Evolutionary conservation across 495 filamentous ascomycete genomes (phyloP).

Genomic region (Acidomyces sp.): DNA sequence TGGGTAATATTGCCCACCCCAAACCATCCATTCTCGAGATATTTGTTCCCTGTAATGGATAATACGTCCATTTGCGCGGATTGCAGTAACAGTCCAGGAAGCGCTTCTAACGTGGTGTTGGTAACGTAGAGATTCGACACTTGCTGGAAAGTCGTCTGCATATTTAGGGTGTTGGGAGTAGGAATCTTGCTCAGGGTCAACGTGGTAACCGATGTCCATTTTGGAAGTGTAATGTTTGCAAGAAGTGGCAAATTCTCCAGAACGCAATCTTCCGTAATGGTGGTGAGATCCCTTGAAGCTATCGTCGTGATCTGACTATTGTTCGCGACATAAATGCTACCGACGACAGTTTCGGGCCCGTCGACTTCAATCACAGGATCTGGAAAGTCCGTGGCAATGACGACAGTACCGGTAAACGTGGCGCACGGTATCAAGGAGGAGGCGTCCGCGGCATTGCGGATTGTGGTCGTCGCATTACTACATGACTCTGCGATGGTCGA

Average conservation of each 20-base stretch:
- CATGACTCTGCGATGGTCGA: no score
- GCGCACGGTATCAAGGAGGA: background rate
- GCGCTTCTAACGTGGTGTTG: conserved; percentile 4
- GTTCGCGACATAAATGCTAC: conserved; percentile 5
- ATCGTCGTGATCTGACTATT: conserved; percentile 2
- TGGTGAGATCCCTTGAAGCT: background rate
- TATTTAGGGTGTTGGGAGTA: conserved; percentile 1
- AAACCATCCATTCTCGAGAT: conserved; percentile 4
- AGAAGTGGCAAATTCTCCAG: conserved; percentile 6
- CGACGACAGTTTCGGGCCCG: conserved; percentile 2
- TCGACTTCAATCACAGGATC: background rate
- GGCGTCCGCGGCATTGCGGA: conserved; percentile 3
- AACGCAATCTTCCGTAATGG: background rate
- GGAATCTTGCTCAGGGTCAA: conserved; percentile 5
- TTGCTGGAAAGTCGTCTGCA: conserved; percentile 4
- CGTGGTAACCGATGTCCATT: conserved; percentile 1
- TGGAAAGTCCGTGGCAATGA: conserved; percentile 3
- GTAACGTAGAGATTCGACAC: conserved; percentile 10
- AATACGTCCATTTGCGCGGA: conserved; percentile 4
- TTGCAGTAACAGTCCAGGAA: conserved; percentile 3
- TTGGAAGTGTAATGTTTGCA: conserved; percentile 3
- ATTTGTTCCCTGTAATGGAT: conserved; percentile 6
- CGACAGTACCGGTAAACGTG: conserved; percentile 1
- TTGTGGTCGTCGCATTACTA: conserved; percentile 4
- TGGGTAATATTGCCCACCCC: conserved; percentile 9